Percentiles rank a stretch among this genome's conserved stretches.
These are phyloP conservation scores for Thozetella sp. DNA, from an alignment of 495 filamentous ascomycete species.

Conservation along the genomic window DNA sequence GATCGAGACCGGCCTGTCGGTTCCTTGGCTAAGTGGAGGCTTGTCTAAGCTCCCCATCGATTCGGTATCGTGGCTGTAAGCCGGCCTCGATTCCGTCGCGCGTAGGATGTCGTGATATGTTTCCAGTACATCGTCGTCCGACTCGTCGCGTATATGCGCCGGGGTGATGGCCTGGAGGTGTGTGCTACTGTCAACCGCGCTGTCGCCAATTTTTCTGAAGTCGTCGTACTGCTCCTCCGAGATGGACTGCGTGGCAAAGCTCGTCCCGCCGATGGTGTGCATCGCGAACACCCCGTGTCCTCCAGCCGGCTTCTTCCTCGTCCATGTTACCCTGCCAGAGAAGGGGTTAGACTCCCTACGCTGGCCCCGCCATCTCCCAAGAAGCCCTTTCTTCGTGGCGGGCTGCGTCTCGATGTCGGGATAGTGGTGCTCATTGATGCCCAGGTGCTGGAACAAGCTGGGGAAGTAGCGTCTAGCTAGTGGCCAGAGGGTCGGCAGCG, in stretches of 20 bases:
- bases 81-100: not conserved
- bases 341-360: constrained; percentile 4
- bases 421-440: constrained; percentile 22
- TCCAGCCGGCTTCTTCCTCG: not conserved
- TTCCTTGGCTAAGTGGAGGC: not conserved
- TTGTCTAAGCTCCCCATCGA: not conserved
- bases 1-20: not conserved
- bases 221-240: not conserved
- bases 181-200: not conserved
- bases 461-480: constrained; percentile 27
- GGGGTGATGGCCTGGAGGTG: not conserved
- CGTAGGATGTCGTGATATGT: not conserved
- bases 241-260: not conserved
- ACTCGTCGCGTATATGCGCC: not conserved
- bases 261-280: not conserved
- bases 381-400: not conserved
- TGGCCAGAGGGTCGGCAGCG: constrained; percentile 36
- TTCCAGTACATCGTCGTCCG: not conserved
- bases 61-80: not conserved
- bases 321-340: constrained; percentile 12
- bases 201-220: not conserved
- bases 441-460: constrained; percentile 16
- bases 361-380: constrained; percentile 8
- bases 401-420: constrained; percentile 22
- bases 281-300: not conserved